Conservation (phyloP, 257 asterid genomes). For the Solanum megistacrolobum region DNA sequence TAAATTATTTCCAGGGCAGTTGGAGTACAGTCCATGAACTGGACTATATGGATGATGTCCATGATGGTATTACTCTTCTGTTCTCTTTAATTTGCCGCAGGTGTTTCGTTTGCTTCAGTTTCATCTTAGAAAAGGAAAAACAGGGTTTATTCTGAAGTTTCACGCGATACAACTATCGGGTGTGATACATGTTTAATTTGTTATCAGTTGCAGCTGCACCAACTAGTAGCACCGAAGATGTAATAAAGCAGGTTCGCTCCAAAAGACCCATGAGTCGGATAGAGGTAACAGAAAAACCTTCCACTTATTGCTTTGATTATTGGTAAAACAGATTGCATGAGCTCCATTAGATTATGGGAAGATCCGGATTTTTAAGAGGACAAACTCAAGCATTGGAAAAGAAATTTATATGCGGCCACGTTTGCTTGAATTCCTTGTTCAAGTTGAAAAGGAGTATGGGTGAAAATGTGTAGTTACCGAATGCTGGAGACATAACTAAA, state of each 20-base stretch:
- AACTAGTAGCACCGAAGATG: conserved; percentile 65
- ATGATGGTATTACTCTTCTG: conserved; percentile 27
- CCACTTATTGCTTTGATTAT: neutral
- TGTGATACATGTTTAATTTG: neutral
- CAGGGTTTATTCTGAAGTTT: neutral
- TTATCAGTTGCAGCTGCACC: conserved; percentile 26
- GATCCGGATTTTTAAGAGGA: neutral
- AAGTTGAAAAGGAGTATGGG: neutral
- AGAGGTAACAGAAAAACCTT: conserved; percentile 40
- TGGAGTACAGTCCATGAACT: conserved; percentile 51
- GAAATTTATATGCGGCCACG: neutral
- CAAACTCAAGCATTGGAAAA: neutral
- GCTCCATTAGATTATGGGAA: neutral
- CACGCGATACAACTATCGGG: neutral
- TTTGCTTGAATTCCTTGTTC: neutral
- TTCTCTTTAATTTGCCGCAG: neutral
- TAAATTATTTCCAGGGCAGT: conserved; percentile 34
- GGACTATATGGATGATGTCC: conserved; percentile 43
- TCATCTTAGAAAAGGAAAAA: neutral
- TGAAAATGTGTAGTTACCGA: neutral
- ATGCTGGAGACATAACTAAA: neutral
- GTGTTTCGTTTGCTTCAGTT: neutral
- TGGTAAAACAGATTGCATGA: neutral
- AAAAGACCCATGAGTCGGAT: conserved; percentile 70
- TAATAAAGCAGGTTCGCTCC: conserved; percentile 67